Percentiles rank a stretch among this genome's conserved stretches.
phyloP scores from a whole-genome alignment of 2,329 filamentous ascomycete genomes.

The Apiospora saccharicola region DNA sequence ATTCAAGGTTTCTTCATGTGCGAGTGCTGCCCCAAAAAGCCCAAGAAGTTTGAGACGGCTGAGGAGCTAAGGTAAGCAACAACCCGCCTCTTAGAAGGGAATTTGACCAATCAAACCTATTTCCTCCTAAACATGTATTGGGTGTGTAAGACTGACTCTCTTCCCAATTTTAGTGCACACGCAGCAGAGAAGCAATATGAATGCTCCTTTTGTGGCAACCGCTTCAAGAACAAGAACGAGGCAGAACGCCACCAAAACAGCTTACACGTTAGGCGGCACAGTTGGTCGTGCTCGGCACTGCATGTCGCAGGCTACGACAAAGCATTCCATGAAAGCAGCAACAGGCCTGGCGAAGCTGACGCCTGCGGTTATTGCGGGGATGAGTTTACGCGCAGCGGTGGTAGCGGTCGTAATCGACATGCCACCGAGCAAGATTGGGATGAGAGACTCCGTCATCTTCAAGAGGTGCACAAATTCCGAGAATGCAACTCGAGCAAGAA shows the following conservation, averaged over 20 bases:
- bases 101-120: background rate
- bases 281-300: conserved; percentile 95
- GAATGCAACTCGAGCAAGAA: conserved; percentile 99
- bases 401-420: conserved; percentile 47
- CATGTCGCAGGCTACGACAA: conserved; percentile 69
- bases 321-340: conserved; percentile 85
- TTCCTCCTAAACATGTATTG: background rate
- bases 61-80: conserved; percentile 81
- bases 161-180: conserved; percentile 68
- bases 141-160: conserved; percentile 34
- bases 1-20: conserved; percentile 71
- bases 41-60: conserved; percentile 88
- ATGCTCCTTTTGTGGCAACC: conserved; percentile 89
- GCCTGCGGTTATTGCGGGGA: conserved; percentile 95
- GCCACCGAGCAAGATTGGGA: conserved; percentile 89
- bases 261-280: conserved; percentile 88
- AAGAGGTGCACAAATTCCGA: conserved; percentile 92
- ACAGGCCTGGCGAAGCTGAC: conserved; percentile 72
- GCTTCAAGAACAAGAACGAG: conserved; percentile 99
- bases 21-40: conserved; percentile 96
- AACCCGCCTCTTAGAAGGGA: conserved; percentile 4
- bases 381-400: conserved; percentile 72
- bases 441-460: conserved; percentile 83
- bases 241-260: conserved; percentile 96
- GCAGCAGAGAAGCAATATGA: conserved; percentile 97